Base-by-base conservation (phyloP, 371 early-diverging fungal species). In the Mortierella sp. region DNA sequence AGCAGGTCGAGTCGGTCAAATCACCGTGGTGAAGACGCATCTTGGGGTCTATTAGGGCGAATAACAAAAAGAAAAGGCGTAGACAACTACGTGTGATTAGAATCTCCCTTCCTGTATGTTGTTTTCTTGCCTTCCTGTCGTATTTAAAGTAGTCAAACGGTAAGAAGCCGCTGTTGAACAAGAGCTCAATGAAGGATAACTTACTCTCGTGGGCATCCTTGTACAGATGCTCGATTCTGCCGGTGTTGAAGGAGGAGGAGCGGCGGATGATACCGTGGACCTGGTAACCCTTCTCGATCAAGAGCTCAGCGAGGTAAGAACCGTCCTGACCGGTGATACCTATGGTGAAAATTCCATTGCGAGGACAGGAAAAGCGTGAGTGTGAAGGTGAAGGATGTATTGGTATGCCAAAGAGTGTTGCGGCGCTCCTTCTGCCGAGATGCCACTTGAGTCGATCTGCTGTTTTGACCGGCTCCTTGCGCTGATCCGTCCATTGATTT, bases 321-420 rank as follows among this genome's bases (percentile, higher is more conserved):
- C 96, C 96, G 88, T 95, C 96, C 87, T 96, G 96, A 77, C 96
- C 96, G 60, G 95, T 96, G 81, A 96, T 94, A 89, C 96, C 96
- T 93, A 74, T 43, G 43, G 35, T 1, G 18, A 46, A 46, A 46
- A 46, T 1, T 46, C 12, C 48, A 32, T 4, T 68, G 32, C 43
- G 60, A 78, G 14, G 8, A 65, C 27, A 56, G n/a, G 7, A 24
- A 43, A 35, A 21, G 56, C 38, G 43, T 32, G n/a, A 24, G 75
- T 18, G 16, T 7, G 43, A 72, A 21, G 14, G 58, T 27, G 29
- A 12, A 32, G 60, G 12, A 51, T 51, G 51, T 51, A 0, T 21
- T 12, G 51, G 18, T 51, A 51, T 21, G 51, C 51, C 21, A 21
- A 3, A 49, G 18, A 21, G 51, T 51, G 5, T 51, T 51, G 16